Conservation (phyloP, 805 yeast genomes). For the Candida alai region DNA sequence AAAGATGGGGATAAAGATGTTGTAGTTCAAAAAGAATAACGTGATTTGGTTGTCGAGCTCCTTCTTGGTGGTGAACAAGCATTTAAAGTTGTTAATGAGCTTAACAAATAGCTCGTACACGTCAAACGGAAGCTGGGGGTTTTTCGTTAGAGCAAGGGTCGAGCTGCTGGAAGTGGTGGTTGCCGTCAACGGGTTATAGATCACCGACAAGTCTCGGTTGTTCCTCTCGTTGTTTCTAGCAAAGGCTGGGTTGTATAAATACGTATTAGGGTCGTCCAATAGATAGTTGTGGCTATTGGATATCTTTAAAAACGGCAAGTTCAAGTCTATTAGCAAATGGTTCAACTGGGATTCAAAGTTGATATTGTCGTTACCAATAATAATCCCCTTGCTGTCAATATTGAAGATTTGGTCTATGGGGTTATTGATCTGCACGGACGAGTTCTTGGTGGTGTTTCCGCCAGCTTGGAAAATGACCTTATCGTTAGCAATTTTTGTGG, state of each 20-base stretch:
- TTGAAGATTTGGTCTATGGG: constrained; percentile 45
- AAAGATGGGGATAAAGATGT: constrained; percentile 51
- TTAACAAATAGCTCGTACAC: constrained; percentile 42
- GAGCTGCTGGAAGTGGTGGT: constrained; percentile 7
- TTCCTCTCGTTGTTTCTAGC: constrained; percentile 33
- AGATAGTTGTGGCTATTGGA: constrained; percentile 41
- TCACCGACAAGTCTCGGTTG: constrained; percentile 34
- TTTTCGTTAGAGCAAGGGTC: neutral
- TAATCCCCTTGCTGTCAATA: constrained; percentile 38
- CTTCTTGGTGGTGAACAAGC: constrained; percentile 31
- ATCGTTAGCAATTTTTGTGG: constrained; percentile 9
- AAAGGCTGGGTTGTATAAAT: constrained; percentile 38
- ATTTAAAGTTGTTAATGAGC: constrained; percentile 41
- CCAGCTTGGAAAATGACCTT: constrained; percentile 11
- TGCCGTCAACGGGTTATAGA: constrained; percentile 38
- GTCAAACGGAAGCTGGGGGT: constrained; percentile 29
- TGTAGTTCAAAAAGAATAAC: constrained; percentile 49
- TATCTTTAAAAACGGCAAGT: constrained; percentile 41
- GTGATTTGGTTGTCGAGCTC: constrained; percentile 46
- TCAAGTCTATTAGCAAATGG: constrained; percentile 39
- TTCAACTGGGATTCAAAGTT: constrained; percentile 45
- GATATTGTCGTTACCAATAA: constrained; percentile 43
- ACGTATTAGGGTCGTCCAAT: constrained; percentile 40
- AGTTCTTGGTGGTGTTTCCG: too few relatives aligned
- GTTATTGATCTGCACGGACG: constrained; percentile 28